Evolutionary conservation across 345 rosid genomes (phyloP), one percentile per base, ranked within the genome.

Genomic region (Melaleuca alternifolia): DNA sequence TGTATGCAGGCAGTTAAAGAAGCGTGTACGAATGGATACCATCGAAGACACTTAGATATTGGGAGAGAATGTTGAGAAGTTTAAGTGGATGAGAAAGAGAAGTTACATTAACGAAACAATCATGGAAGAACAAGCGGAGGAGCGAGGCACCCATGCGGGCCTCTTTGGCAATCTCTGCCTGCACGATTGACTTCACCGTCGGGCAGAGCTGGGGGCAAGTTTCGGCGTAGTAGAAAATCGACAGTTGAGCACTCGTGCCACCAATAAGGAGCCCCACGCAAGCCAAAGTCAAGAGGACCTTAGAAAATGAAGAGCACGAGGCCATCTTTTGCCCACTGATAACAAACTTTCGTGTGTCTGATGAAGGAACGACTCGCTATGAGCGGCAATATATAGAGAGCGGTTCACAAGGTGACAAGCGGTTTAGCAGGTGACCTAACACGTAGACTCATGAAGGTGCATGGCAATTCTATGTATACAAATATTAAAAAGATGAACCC

Each of bases 51-150:
- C 16, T 37, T 1, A 7, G 21, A 20, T 20, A 20, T 12, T 4
- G 23, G 82, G 3, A 9, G 41, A 51, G 23, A 7, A 6, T 28
- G 50, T 54, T 7, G 16, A 30, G 26, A 52, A 15, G 2, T 50
- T 16, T 30, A 24, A 10, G 77, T 24, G 53, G 26, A 46, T 30
- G n/a, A 24, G 30, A 75, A 46, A 21, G 24, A 24, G 30, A 6
- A 84, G 53, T 88, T 94, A 97, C 99, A 81, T 96, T 97, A 85
- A 97, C 98, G 56, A 97, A 97, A 87, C 99, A 97, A 77, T 97
- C 99, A 16, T 96, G 99, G 94, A 96, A 97, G 93, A 92, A 93
- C 85, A 97, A 89, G 82, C 99, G 98, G 86, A 96, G 93, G 59
- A 97, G 87, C 23, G 98, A 96, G 30, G 98, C 99, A 10, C 98